A percentile compares a stretch with the other conserved stretches of the same genome.
phyloP scores from a whole-genome alignment of 768 basidiomycete species.

The Naganishia kalamii region DNA sequence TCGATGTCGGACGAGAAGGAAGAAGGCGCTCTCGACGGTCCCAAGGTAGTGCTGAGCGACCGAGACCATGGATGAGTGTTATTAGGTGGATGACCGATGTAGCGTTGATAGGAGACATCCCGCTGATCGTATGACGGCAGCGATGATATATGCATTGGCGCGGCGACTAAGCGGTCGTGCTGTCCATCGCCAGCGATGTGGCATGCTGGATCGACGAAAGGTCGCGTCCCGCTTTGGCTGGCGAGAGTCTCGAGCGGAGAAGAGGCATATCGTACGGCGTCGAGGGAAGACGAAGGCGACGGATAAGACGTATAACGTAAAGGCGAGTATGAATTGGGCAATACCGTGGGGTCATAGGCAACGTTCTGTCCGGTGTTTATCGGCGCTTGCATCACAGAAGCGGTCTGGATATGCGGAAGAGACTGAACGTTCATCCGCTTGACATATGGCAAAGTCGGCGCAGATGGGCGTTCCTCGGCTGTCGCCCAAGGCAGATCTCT shows the following conservation, averaged over 20 bases:
- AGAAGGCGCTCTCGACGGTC: background rate
- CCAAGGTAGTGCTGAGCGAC: too few relatives aligned
- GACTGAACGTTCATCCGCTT: background rate
- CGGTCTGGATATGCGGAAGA: slow-evolving; percentile 13
- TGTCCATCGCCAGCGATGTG: too few relatives aligned
- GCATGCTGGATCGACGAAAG: background rate
- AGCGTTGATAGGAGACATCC: too few relatives aligned
- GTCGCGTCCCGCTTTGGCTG: background rate
- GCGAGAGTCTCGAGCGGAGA: background rate
- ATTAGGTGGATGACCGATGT: background rate
- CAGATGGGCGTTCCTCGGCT: background rate
- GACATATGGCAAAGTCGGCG: background rate
- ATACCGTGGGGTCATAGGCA: background rate
- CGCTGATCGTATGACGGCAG: too few relatives aligned
- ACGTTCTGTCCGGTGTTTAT: background rate
- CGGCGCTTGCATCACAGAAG: background rate
- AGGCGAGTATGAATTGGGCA: background rate
- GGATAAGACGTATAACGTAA: background rate
- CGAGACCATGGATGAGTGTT: background rate
- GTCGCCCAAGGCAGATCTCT: background rate
- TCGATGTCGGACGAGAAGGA: slow-evolving; percentile 6
- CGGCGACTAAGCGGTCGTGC: too few relatives aligned
- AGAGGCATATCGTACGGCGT: background rate
- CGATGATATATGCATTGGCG: too few relatives aligned
- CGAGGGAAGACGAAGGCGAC: background rate